Base-by-base conservation (phyloP, 2,329 filamentous ascomycete species). In the Sclerotinia trifoliorum region DNA sequence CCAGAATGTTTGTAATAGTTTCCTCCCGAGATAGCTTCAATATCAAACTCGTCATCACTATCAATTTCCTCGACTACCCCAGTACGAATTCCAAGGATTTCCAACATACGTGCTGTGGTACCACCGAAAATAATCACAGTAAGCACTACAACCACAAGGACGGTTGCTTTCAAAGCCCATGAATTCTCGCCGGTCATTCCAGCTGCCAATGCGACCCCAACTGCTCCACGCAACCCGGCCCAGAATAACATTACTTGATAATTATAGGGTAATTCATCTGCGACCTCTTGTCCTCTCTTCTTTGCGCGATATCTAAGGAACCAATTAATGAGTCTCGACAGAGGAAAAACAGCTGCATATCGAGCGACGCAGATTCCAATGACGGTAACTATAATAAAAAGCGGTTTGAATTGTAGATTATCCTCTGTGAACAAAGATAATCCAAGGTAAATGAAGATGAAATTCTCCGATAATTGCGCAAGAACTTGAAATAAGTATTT, bases 191-290 rank as follows among this genome's bases (percentile, higher is more conserved):
- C 95, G 0, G 87, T 89, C 58, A 99, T 85, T 35, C 96, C 90
- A 29, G 94, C 94, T 44, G 95, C 95, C 58, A 99, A 84, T 1
- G 95, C 95, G 48, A 99, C 95, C 68, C 95, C 95, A 74, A 99
- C 95, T 58, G 95, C 95, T 75, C 95, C 95, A 71, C 95, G 92
- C 42, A 99, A 84, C 35, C 95, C 95, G 21, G 95, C 95, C 95
- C 95, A 99, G 81, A 96, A 99, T n/a, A 99, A 87, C 95, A 99
- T 98, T n/a, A 91, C 93, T 80, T 98, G 95, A 80, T 98, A 97
- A 74, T 92, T 93, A 77, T 93, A 96, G 0, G 95, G 95, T 48
- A 99, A 82, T 79, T 98, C 95, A 72, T 98, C 94, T 21, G 88
- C 87, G 6, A 90, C 87, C 68, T 96, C 91, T 68, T 83, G 85